Percentiles rank a stretch among this genome's conserved stretches.
Evolutionary conservation across 495 filamentous ascomycete species (phyloP).

Genomic region (Xylaria scruposa): DNA sequence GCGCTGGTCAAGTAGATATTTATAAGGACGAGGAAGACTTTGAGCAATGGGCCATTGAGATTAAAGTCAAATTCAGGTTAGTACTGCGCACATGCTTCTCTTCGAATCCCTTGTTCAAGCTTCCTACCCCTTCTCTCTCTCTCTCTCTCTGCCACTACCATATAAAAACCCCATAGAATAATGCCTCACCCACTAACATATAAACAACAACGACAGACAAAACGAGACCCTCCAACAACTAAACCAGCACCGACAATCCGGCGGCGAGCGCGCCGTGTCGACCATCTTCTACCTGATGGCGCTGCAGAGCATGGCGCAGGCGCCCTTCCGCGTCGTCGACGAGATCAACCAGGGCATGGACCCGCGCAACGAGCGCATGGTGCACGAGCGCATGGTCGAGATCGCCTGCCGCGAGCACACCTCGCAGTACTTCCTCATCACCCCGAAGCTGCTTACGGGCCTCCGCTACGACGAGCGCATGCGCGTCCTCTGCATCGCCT

Average conservation of each 20-base stretch:
- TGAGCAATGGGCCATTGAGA: slow-evolving; percentile 91
- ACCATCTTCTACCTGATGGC: slow-evolving; percentile 99
- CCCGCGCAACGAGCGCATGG: slow-evolving; percentile 95
- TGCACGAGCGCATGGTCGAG: slow-evolving; percentile 94
- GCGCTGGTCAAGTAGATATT: slow-evolving; percentile 88
- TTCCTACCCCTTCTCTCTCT: too few species aligned
- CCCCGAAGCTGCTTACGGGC: slow-evolving; percentile 89
- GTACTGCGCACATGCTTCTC: slow-evolving; percentile 28
- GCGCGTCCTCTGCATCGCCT: slow-evolving; percentile 91
- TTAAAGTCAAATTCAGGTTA: slow-evolving; percentile 91
- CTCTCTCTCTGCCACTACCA: too few species aligned
- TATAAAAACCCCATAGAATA: too few species aligned
- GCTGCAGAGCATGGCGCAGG: slow-evolving; percentile 88
- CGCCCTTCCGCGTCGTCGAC: slow-evolving; percentile 98
- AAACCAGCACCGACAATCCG: slow-evolving; percentile 91
- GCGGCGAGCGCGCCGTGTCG: slow-evolving; percentile 93
- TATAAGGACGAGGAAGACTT: slow-evolving; percentile 83
- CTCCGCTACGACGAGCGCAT: slow-evolving; percentile 87
- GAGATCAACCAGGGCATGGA: slow-evolving; percentile 99
- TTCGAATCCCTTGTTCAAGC: neutral
- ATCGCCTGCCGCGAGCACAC: slow-evolving; percentile 83
- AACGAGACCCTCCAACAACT: slow-evolving; percentile 83
- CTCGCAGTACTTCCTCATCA: slow-evolving; percentile 90
- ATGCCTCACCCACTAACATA: slow-evolving; percentile 7
- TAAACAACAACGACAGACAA: slow-evolving; percentile 56